Base-by-base conservation (phyloP, 2,329 filamentous ascomycete species). In the Claviceps sp. region DNA sequence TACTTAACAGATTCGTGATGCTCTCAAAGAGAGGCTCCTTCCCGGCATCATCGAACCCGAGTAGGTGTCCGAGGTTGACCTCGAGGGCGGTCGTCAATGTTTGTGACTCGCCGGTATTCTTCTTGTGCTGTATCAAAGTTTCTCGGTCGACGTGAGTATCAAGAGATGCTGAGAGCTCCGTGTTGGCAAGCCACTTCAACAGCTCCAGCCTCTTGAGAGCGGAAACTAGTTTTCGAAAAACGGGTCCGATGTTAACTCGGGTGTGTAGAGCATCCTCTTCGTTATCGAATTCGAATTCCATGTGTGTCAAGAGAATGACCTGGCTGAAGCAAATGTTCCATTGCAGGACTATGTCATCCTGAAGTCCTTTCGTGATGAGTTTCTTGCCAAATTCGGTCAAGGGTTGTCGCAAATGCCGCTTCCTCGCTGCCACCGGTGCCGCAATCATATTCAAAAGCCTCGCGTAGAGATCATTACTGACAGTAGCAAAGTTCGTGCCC, bases 241-340 rank as follows among this genome's bases (percentile, higher is more conserved):
- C 79, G 1, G 72, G 70, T 48, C 85, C 80, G 54, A 93, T 84
- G 30, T 84, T 78, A 8, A 86, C 71, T 20, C 74, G 69, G 41
- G 74, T 68, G 57, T 78, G 76, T 37, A 82, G 72, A 2, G 79
- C 79, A 16, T 86, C 79, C 42, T 88, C 82, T 43, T 84, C 81
- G 57, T 82, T 79, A 53, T 90, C 85, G 50, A 87, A 78, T 62
- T 93, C 88, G 41, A 83, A 84, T 64, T 93, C 85, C 75, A 97
- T 85, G 65, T 96, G 89, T 9, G 93, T 77, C 16, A 95, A 74
- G 6, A 98, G 75, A 2, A 93, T 76, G 2, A 97, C 72, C 53
- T 97, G 79, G 61, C 91, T 88, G 56, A 94, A 81, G 49, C 94
- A 81, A 8, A 93, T 73, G 54, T 80, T 80, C 69, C 82, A 83